Evolutionary conservation across 441 rosid species (phyloP).

Genomic region (Adansonia grandidieri): DNA sequence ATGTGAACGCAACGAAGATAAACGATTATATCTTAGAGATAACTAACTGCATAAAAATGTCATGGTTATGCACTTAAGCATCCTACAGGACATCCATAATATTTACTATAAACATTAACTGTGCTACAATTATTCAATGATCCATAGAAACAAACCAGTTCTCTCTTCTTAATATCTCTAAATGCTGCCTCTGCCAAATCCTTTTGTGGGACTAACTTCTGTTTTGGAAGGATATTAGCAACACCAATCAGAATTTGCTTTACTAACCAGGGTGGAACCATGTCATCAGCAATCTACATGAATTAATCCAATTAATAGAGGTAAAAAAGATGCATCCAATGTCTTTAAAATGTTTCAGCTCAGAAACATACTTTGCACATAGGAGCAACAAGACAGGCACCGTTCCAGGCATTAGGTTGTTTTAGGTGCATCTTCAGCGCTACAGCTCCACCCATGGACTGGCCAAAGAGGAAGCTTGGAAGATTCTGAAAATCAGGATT

Average conservation of each 20-base stretch:
- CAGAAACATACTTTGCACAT: conserved; percentile 87
- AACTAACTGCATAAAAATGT: conserved; percentile 6
- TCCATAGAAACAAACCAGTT: conserved; percentile 48
- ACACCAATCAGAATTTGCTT: conserved; percentile 67
- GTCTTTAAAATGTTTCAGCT: conserved; percentile 15
- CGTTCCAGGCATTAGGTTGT: conserved; percentile 82
- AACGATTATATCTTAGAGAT: background rate
- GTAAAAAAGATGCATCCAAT: conserved; percentile 1
- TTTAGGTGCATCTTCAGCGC: conserved; percentile 82
- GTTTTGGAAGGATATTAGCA: conserved; percentile 72
- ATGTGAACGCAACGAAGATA: background rate
- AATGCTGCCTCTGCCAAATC: conserved; percentile 88
- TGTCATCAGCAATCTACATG: conserved; percentile 81
- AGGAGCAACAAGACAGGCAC: conserved; percentile 87
- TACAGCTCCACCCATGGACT: conserved; percentile 95
- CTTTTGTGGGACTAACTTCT: conserved; percentile 83
- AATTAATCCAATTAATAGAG: conserved; percentile 22
- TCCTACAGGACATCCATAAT: background rate
- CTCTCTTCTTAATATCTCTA: conserved; percentile 62
- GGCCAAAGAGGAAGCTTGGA: conserved; percentile 79
- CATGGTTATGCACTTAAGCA: background rate
- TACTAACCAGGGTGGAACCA: conserved; percentile 69
- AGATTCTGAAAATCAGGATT: conserved; percentile 50
- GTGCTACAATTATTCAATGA: background rate
- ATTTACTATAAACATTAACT: background rate